phyloP scores from a whole-genome alignment of 306 rosid species.

The Gynostemma pentaphyllum region DNA sequence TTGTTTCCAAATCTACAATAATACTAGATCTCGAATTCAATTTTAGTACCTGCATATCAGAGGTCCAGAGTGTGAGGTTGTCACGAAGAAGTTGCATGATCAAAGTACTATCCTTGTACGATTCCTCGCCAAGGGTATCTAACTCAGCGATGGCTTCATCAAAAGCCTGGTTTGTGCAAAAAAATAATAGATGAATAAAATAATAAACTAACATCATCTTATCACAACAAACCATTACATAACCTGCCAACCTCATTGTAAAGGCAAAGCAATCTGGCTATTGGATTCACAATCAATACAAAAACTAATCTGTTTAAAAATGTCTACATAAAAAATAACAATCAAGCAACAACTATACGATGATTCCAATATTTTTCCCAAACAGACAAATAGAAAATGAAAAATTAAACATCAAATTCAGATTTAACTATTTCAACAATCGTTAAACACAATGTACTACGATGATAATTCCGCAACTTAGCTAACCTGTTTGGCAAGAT shows the following conservation, averaged over 20 bases:
- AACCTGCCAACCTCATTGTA: neutral
- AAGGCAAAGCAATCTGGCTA: neutral
- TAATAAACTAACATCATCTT: neutral
- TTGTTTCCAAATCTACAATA: neutral
- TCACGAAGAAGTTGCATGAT: conserved; percentile 99
- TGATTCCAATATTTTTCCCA: neutral
- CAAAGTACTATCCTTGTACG: conserved; percentile 99
- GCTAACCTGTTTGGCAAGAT: conserved; percentile 89
- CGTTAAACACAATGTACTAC: neutral
- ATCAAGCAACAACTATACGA: neutral
- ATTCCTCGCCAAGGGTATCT: conserved; percentile 97
- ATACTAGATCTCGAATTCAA: neutral
- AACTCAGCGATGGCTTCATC: conserved; percentile 98
- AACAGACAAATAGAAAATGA: neutral
- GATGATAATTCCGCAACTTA: neutral
- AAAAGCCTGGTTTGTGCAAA: conserved; percentile 46
- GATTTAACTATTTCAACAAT: neutral
- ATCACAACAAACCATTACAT: neutral
- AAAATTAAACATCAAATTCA: neutral
- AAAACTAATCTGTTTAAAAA: too few relatives aligned
- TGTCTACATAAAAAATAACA: neutral
- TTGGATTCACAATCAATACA: neutral
- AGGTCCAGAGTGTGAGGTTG: conserved; percentile 97
- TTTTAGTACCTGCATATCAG: conserved; percentile 93
- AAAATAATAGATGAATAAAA: neutral